Conservation (phyloP, 1,284 basidiomycete species). For the Xanthoconium separans region DNA sequence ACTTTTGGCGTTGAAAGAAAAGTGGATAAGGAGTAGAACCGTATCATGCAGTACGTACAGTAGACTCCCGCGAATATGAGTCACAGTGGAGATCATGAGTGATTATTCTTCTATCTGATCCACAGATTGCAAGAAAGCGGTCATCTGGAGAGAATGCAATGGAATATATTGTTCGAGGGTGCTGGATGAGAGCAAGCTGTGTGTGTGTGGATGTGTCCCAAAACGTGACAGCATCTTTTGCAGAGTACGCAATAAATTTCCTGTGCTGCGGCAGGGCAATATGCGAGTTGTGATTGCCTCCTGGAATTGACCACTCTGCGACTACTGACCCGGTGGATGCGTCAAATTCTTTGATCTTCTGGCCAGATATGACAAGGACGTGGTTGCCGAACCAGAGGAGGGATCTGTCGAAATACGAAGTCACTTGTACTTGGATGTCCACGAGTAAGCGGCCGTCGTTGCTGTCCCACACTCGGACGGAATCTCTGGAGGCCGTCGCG, state of each 20-base stretch:
- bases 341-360: neutral
- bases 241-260: neutral
- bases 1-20: no score
- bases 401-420: neutral
- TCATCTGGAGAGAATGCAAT: neutral
- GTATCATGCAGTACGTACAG: no score
- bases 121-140: neutral
- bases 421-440: neutral
- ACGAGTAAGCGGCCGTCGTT: neutral
- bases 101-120: no score
- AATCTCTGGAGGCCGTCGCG: neutral
- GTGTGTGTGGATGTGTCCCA: neutral
- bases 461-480: neutral
- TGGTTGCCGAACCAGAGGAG: no score
- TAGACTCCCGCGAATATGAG: no score
- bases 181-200: neutral
- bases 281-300: no score
- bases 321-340: neutral
- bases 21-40: no score
- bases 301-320: neutral
- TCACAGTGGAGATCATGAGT: no score
- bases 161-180: neutral
- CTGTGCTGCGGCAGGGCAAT: neutral
- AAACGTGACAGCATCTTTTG: neutral
- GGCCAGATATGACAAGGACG: neutral